phyloP scores from a whole-genome alignment of 73 alveolate species.

The Paramecium biaurelia region DNA sequence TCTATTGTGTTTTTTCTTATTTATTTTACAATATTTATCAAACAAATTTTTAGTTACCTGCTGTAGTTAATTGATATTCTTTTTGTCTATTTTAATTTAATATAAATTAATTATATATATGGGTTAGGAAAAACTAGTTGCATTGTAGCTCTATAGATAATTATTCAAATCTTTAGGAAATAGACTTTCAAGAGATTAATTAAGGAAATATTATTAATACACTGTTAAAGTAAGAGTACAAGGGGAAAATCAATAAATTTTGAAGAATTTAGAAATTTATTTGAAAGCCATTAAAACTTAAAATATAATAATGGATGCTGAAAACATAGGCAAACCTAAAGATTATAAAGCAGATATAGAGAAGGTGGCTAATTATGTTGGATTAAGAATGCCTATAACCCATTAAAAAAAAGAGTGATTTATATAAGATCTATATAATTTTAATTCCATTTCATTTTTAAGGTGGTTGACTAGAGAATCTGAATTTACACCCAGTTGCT shows the following conservation, averaged over 20 bases:
- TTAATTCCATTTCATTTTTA: neutral
- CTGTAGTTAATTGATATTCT: neutral
- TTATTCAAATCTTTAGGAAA: constrained; percentile 23
- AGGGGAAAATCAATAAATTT: neutral
- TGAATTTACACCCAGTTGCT: constrained; percentile 27
- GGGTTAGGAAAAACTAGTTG: neutral
- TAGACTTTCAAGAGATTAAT: neutral
- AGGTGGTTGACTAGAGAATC: constrained; percentile 7
- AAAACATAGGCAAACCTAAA: neutral
- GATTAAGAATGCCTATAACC: constrained; percentile 25
- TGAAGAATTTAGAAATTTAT: neutral
- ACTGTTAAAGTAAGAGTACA: neutral
- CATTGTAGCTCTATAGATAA: neutral
- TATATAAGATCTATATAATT: neutral
- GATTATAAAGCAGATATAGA: neutral
- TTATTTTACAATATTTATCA: neutral
- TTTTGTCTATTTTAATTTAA: neutral
- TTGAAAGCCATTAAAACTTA: neutral
- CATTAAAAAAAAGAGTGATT: neutral
- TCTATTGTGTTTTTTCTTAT: neutral
- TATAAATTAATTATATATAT: neutral
- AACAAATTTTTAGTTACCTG: neutral
- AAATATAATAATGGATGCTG: neutral
- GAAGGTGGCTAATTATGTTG: neutral
- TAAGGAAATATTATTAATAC: neutral